Base-by-base conservation (phyloP, 352 stramenopile species). In the Pythium diclinum region DNA sequence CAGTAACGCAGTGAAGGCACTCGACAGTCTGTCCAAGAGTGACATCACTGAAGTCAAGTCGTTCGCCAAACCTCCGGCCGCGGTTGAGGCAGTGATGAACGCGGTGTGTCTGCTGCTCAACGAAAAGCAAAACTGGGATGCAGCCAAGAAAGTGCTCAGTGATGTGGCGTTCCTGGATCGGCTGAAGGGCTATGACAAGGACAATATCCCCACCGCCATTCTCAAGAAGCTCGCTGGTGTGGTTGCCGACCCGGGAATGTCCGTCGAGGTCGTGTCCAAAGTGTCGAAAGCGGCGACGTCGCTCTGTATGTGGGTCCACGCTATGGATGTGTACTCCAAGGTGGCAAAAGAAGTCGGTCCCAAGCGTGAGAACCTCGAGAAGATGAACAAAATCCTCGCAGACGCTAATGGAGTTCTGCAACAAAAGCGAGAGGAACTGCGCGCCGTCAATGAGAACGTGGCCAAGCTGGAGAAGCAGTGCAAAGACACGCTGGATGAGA, bases 21-120 rank as follows among this genome's bases (percentile, higher is more conserved):
- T 98, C 0, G 85, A 97, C 44, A 85, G 75, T 61, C 67, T 98
- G 1, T 94, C 87, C 48, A 98, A 98, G 74, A 94, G 87, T 49
- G 94, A 98, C 63, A 97, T 98, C 58, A 97, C 88, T 0, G 94
- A 98, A 64, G 89, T 93, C 47, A 98, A 98, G 59, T 97, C 90
- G 7, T 98, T 98, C 42, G 86, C 88, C 3, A 98, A 97, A 57
- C 94, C 94, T 4, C 94, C 94, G 0, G 83, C 87, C 7, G 92
- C 88, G 1, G 94, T 98, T 10, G 88, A 97, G 72, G 91, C 85
- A 1, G 92, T 98, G 40, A 98, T 98, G 94, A 96, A 98, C 52
- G 95, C 90, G 0, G 92, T 98, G 0, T 98, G 94, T 73, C 69
- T 98, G 11, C 71, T 98, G 9, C 72, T 98, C 8, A 97, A 96